phyloP scores from a whole-genome alignment of 257 asterid genomes.

The Salvia hispanica region DNA sequence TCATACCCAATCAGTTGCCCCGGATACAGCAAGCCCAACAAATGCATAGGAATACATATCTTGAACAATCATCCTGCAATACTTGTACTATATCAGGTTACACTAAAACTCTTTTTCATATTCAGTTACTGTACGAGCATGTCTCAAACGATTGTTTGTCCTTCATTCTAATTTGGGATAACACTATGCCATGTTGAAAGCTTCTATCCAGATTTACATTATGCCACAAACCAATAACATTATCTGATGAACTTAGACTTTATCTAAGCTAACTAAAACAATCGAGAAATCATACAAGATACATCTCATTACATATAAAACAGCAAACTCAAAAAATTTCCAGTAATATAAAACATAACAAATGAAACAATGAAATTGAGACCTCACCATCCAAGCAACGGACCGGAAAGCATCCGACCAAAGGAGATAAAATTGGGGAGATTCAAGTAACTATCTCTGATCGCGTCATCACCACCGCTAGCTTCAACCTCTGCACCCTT shows the following conservation, averaged over 20 bases:
- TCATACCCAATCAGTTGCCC: conserved; percentile 93
- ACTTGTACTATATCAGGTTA: conserved; percentile 7
- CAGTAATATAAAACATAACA: not conserved
- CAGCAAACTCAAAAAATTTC: conserved; percentile 20
- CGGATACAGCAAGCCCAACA: conserved; percentile 82
- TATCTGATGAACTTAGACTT: not conserved
- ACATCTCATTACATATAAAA: not conserved
- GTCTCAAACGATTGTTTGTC: conserved; percentile 7
- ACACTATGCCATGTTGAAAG: not conserved
- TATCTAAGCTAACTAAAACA: not conserved
- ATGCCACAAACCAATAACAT: not conserved
- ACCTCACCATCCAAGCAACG: conserved; percentile 80
- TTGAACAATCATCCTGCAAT: conserved; percentile 82
- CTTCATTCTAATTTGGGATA: not conserved
- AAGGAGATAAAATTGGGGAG: conserved; percentile 80
- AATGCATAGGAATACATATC: conserved; percentile 87
- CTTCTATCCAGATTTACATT: conserved; percentile 16
- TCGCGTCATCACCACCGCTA: conserved; percentile 32
- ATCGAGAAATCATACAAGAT: not conserved
- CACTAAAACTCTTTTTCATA: not conserved
- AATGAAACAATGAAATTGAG: not conserved
- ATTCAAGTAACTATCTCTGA: conserved; percentile 59
- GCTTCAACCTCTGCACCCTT: conserved; percentile 34
- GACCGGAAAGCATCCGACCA: conserved; percentile 82
- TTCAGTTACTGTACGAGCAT: not conserved